Base-by-base conservation (phyloP, 805 yeast species). In the Suhomyces tanzawaensis region DNA sequence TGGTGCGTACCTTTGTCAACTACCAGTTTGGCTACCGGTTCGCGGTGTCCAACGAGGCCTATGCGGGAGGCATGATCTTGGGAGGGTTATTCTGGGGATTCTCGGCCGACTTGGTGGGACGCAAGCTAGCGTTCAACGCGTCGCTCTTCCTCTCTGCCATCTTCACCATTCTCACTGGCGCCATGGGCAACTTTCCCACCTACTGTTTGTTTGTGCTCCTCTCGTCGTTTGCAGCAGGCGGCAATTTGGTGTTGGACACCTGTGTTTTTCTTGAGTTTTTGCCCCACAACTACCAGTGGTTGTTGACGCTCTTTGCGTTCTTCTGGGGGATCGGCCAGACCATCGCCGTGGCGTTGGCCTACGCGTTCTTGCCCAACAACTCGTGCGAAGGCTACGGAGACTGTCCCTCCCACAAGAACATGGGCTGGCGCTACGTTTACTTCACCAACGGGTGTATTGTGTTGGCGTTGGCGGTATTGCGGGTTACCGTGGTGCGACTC, bases 1-100 rank as follows among this genome's bases (percentile, higher is more conserved):
- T 72, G 3, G 79, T 73, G 16, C 58, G 68, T 34, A 61, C 68
- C 4, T 72, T 66, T 41, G 70, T 76, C 23, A 66, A 74, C 49
- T 60, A 53, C 41, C 81, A 77, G 53, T 76, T 72, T 48, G 64
- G 70, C 27, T 64, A 58, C 40, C 53, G 53, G 9, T 76, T 58
- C 37, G 72, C 79, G 0, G 60, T 64, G 4, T 62, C 74, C 5
- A 69, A 57, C 32, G 60, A 52, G 30, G 44, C 58, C 13, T 50
- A 58, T 36, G 62, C 58, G 27, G 50, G 49, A 12, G 82, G 81
- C 14, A 60, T 77, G 47, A 62, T 77, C 19, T 49, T 56, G 28
- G 84, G 84, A 16, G 75, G 79, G 1, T 40, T 73, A n/a, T 57
- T 74, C 43, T 76, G 81, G 79, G 82, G 82, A 7, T 64, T 74